Evolutionary conservation across 495 filamentous ascomycete genomes (phyloP).

Genomic region (Apiosordaria backusii): DNA sequence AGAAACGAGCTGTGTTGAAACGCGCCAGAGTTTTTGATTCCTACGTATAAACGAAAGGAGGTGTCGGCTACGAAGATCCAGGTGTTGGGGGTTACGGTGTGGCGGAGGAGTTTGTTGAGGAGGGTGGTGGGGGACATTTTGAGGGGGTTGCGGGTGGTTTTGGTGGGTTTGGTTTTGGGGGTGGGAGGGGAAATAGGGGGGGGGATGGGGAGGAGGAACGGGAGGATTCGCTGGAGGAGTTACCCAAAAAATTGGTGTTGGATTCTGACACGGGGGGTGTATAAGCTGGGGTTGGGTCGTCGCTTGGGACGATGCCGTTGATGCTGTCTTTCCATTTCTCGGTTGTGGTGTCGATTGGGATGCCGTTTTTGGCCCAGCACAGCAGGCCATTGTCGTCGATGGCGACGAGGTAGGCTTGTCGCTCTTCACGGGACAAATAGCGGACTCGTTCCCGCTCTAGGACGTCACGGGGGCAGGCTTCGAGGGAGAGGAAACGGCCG

Average conservation of each 20-base stretch:
- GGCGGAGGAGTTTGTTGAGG: slow-evolving; percentile 67
- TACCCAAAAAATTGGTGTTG: slow-evolving; percentile 23
- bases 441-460: slow-evolving; percentile 68
- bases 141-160: slow-evolving; percentile 52
- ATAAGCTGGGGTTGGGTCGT: slow-evolving; percentile 57
- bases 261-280: slow-evolving; percentile 12
- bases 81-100: slow-evolving; percentile 68
- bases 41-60: slow-evolving; percentile 80
- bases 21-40: slow-evolving; percentile 81
- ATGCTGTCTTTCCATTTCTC: slow-evolving; percentile 74
- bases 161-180: slow-evolving; percentile 29
- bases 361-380: slow-evolving; percentile 76
- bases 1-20: slow-evolving; percentile 92
- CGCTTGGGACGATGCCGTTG: slow-evolving; percentile 66
- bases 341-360: slow-evolving; percentile 68
- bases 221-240: slow-evolving; percentile 21
- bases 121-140: slow-evolving; percentile 65
- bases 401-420: slow-evolving; percentile 66
- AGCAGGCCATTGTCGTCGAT: slow-evolving; percentile 65
- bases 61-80: slow-evolving; percentile 94
- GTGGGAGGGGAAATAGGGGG: slow-evolving; percentile 3
- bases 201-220: slow-evolving; percentile 1
- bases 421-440: slow-evolving; percentile 70
- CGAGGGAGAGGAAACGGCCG: slow-evolving; percentile 56
- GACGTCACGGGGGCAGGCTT: slow-evolving; percentile 58